phyloP scores from a whole-genome alignment of 257 asterid genomes.

The Cordia subcordata region DNA sequence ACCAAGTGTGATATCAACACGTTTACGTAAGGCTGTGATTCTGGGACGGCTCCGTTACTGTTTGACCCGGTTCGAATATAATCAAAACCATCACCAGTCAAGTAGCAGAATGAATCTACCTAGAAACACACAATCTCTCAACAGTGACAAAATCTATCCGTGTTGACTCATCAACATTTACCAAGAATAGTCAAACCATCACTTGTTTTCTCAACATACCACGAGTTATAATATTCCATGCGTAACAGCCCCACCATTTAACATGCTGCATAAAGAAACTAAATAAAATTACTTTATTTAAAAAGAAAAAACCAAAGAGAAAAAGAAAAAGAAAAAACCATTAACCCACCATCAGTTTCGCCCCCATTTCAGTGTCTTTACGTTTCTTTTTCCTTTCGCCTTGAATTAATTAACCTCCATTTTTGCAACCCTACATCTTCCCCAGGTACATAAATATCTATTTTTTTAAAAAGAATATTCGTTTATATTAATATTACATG shows the following conservation, averaged over 20 bases:
- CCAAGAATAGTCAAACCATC: constrained; percentile 1
- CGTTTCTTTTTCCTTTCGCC: background rate
- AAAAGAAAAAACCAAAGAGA: background rate
- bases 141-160: background rate
- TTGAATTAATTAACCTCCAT: background rate
- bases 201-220: background rate
- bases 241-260: constrained; percentile 3
- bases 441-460: background rate
- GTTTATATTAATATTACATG: background rate
- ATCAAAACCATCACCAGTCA: too few species aligned
- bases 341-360: constrained; percentile 1
- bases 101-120: background rate
- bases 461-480: too few species aligned
- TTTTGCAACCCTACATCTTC: background rate
- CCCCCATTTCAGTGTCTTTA: background rate
- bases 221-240: background rate
- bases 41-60: background rate
- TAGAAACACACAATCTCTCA: background rate
- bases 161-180: background rate
- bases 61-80: background rate
- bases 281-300: background rate
- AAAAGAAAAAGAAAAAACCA: background rate
- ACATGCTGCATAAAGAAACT: background rate
- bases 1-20: background rate
- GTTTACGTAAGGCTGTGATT: background rate